A percentile compares a stretch with the other conserved stretches of the same genome.
phyloP scores from a whole-genome alignment of 1,284 basidiomycete species.

The Cryptococcus sp. region DNA sequence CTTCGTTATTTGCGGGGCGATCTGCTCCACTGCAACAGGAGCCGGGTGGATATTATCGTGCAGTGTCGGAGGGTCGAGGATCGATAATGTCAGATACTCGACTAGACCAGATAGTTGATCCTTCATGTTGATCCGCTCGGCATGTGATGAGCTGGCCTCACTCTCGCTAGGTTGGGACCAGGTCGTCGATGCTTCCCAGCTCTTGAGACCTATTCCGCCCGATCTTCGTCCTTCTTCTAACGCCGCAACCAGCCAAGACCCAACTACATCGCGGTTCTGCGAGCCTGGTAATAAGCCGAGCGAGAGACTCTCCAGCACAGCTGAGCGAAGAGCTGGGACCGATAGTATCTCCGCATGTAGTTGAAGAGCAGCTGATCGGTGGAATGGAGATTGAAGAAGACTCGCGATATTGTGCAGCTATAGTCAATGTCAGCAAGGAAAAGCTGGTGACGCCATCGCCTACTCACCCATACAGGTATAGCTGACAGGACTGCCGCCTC shows the following conservation, averaged over 20 bases:
- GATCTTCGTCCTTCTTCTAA: conserved; percentile 48
- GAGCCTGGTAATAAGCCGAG: conserved; percentile 56
- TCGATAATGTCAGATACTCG: conserved; percentile 54
- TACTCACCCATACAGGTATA: conserved; percentile 83
- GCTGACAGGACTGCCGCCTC: conserved; percentile 49
- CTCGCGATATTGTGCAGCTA: conserved; percentile 84
- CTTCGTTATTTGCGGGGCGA: conserved; percentile 14
- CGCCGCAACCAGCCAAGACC: conserved; percentile 66
- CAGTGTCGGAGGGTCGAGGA: conserved; percentile 68
- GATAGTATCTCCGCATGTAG: conserved; percentile 71
- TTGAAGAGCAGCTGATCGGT: conserved; percentile 70
- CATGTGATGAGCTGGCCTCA: conserved; percentile 2
- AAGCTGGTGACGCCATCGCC: too few species aligned
- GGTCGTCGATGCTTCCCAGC: conserved; percentile 38
- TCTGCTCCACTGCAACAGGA: conserved; percentile 22
- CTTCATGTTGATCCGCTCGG: conserved; percentile 51
- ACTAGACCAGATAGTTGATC: conserved; percentile 46
- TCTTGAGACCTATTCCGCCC: conserved; percentile 37
- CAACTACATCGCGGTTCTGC: conserved; percentile 71
- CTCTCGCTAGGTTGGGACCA: conserved; percentile 16
- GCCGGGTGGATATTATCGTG: conserved; percentile 70
- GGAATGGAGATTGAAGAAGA: conserved; percentile 76
- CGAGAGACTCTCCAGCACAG: conserved; percentile 63
- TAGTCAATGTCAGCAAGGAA: conserved; percentile 20
- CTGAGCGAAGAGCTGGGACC: conserved; percentile 60